A percentile compares a stretch with the other conserved stretches of the same genome.
These are phyloP conservation scores for Entomortierella chlamydospora DNA, from an alignment of 192 early-diverging fungal genomes.

Conservation along the genomic window DNA sequence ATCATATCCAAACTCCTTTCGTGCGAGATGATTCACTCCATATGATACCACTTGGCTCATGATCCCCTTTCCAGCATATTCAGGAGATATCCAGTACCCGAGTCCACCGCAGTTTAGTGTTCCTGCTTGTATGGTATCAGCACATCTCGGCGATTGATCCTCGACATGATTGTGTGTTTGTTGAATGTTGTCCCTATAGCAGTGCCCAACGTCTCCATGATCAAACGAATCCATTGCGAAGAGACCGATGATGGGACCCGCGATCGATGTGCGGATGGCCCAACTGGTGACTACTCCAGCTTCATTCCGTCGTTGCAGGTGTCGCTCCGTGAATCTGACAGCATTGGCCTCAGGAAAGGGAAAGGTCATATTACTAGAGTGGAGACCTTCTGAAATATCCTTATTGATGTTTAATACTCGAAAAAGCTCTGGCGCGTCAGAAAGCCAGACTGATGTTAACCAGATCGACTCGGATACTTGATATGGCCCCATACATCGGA, in stretches of 20 bases:
- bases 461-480: slow-evolving; percentile 13
- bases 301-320: background rate
- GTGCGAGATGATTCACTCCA: slow-evolving; percentile 5
- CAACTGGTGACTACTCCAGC: background rate
- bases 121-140: background rate
- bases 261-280: slow-evolving; percentile 18
- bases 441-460: slow-evolving; percentile 10
- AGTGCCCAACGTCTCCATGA: slow-evolving; percentile 22
- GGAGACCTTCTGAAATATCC: slow-evolving; percentile 16
- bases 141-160: background rate
- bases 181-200: background rate
- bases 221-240: slow-evolving; percentile 13
- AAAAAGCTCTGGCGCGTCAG: slow-evolving; percentile 24
- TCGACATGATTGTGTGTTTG: background rate
- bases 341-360: slow-evolving; percentile 26
- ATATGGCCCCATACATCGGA: slow-evolving; percentile 22
- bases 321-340: slow-evolving; percentile 12
- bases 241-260: slow-evolving; percentile 33
- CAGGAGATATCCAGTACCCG: slow-evolving; percentile 34
- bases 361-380: slow-evolving; percentile 20
- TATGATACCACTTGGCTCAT: slow-evolving; percentile 21
- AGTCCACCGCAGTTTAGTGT: slow-evolving; percentile 9
- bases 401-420: slow-evolving; percentile 33
- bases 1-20: slow-evolving; percentile 16
- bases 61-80: slow-evolving; percentile 21